phyloP scores from a whole-genome alignment of 768 basidiomycete genomes.

The Pleurotus tuoliensis region DNA sequence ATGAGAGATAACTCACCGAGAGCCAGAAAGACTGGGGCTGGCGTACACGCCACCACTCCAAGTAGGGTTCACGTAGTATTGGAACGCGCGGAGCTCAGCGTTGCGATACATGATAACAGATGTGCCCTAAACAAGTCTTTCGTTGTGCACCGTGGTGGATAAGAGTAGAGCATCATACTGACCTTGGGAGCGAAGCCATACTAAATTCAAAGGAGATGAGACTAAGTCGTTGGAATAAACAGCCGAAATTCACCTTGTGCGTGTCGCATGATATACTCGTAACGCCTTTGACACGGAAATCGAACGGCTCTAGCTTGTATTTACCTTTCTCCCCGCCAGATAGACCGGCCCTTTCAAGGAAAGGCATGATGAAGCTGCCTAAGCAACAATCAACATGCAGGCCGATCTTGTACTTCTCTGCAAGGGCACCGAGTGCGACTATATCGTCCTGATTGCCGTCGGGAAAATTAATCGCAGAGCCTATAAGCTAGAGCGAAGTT shows the following conservation, averaged over 20 bases:
- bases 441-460: slow-evolving; percentile 90
- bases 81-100: slow-evolving; percentile 68
- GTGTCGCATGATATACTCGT: slow-evolving; percentile 96
- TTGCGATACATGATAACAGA: slow-evolving; percentile 95
- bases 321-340: slow-evolving; percentile 52
- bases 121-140: slow-evolving; percentile 51
- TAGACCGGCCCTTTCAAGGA: slow-evolving; percentile 77
- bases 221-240: background rate
- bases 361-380: slow-evolving; percentile 92
- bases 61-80: slow-evolving; percentile 80
- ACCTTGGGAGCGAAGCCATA: slow-evolving; percentile 96
- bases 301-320: slow-evolving; percentile 69
- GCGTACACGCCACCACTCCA: slow-evolving; percentile 92
- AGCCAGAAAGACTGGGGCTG: slow-evolving; percentile 86
- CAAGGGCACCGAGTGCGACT: slow-evolving; percentile 68
- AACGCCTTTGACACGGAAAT: slow-evolving; percentile 88
- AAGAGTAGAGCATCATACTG: slow-evolving; percentile 9
- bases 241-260: slow-evolving; percentile 61
- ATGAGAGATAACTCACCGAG: slow-evolving; percentile 50
- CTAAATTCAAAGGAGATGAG: slow-evolving; percentile 29
- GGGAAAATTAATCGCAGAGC: slow-evolving; percentile 82
- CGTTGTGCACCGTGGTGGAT: background rate
- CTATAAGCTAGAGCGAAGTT: slow-evolving; percentile 56
- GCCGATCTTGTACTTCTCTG: slow-evolving; percentile 70
- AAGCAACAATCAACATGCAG: slow-evolving; percentile 95